Base-by-base conservation (phyloP, 2,329 filamentous ascomycete genomes). In the Dothidotthia symphoricarpi region DNA sequence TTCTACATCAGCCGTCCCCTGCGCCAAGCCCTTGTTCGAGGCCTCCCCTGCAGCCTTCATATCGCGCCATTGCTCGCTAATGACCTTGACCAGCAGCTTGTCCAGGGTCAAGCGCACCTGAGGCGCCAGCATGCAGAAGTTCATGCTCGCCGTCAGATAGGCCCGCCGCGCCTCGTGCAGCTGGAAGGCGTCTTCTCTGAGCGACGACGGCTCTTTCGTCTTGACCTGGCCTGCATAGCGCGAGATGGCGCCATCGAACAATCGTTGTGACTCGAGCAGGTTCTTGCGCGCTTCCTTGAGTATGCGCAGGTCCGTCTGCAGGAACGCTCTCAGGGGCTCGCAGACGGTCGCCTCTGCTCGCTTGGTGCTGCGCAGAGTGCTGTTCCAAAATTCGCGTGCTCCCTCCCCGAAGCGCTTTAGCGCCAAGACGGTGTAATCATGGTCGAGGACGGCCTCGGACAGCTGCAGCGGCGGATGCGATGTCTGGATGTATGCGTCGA, bases 131-230 rank as follows among this genome's bases (percentile, higher is more conserved):
- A 93, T 81, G 56, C 88, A 95, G 63, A 90, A 97, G 66, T 98
- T 93, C 80, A 98, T 83, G 11, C 88, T 90, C 1, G 90, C 86
- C 63, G 89, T 91, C 28, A 97, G 75, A 64, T 98, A 98, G 22
- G 83, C 80, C 60, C 93, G 94, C 41, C 91, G 81, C 16, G 88
- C 86, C 72, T 97, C 93, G 63, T 95, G 93, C 25, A 97, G 81
- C 62, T 93, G 84, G 59, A 98, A 98, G 0, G 93, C 93, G 68
- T 98, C 93, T 66, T 98, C 93, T 43, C 93, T 80, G 39, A 98
- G 74, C 1, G 89, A 81, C 0, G 89, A 96, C 0, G 91, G 81
- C 67, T 98, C 93, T 69, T 97, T 98, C 5, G 88, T 84, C 73
- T 96, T 97, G 50, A 83, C 86, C 67, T 96, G 89, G 3, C 79